Evolutionary conservation across 305 asterid species (phyloP).

Genomic region (Fraxinus platypoda): DNA sequence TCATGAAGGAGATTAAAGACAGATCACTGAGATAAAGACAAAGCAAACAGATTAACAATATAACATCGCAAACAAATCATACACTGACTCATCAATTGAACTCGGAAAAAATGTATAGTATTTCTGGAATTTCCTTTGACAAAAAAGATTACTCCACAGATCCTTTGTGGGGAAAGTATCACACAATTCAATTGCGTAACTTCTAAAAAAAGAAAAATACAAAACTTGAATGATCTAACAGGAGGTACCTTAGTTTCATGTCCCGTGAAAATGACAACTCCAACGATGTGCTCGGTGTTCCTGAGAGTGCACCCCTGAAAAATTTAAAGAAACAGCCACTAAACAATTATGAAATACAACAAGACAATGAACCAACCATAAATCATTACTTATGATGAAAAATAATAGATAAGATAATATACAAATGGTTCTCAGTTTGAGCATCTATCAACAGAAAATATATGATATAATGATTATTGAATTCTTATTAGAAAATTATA

Average conservation of each 20-base stretch:
- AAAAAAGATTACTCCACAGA: constrained; percentile 11
- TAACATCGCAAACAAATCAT: constrained; percentile 3
- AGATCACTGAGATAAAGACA: constrained; percentile 1
- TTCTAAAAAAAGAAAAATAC: constrained; percentile 5
- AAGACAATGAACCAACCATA: constrained; percentile 19
- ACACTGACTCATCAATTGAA: constrained; percentile 8
- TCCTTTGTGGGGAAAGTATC: constrained; percentile 2
- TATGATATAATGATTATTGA: background rate
- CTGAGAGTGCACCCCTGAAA: constrained; percentile 95
- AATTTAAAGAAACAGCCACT: constrained; percentile 17
- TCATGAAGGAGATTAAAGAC: constrained; percentile 10
- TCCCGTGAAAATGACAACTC: constrained; percentile 92
- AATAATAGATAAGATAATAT: background rate
- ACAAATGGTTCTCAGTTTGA: constrained; percentile 6
- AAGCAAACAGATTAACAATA: constrained; percentile 3
- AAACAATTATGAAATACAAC: background rate
- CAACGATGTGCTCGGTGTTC: constrained; percentile 85
- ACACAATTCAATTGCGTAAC: constrained; percentile 20
- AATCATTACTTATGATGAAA: constrained; percentile 9
- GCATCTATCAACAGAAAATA: constrained; percentile 4
- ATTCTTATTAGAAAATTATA: background rate
- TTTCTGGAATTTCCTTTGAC: background rate
- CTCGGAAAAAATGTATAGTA: background rate
- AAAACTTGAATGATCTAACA: constrained; percentile 8
- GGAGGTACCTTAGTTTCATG: constrained; percentile 92